Conservation (phyloP, 805 yeast genomes). For the Saccharomycopsis capsularis region DNA sequence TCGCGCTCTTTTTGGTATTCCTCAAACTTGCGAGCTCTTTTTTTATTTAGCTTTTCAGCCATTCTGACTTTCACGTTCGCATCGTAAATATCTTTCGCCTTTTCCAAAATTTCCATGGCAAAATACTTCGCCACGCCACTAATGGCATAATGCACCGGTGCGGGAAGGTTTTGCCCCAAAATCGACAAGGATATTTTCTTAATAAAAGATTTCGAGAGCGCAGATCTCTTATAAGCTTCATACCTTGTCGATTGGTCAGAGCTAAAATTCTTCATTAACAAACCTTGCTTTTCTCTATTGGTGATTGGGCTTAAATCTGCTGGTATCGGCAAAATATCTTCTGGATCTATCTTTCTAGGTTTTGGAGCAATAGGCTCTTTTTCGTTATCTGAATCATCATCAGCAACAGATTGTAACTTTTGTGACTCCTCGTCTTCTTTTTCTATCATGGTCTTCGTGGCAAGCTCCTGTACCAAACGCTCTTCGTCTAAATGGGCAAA, state of each 20-base stretch:
- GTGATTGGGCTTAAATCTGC: constrained; percentile 12
- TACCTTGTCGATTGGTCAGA: constrained; percentile 16
- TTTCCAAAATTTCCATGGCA: constrained; percentile 20
- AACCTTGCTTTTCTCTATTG: constrained; percentile 17
- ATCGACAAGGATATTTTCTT: constrained; percentile 18
- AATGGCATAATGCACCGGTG: constrained; percentile 13
- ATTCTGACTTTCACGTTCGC: constrained; percentile 10
- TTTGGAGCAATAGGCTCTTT: not conserved
- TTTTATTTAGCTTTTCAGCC: constrained; percentile 7
- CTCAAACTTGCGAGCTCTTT: constrained; percentile 11
- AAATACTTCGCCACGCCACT: constrained; percentile 21
- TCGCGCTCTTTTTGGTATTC: not conserved
- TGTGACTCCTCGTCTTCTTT: constrained; percentile 16
- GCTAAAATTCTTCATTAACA: constrained; percentile 17
- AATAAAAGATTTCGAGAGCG: constrained; percentile 12
- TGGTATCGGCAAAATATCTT: constrained; percentile 9
- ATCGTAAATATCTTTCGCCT: constrained; percentile 21
- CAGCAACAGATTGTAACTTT: constrained; percentile 2
- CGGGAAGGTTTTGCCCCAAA: constrained; percentile 17
- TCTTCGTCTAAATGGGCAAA: constrained; percentile 9
- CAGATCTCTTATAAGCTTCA: constrained; percentile 19
- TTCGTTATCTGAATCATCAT: constrained; percentile 1
- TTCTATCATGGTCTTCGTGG: constrained; percentile 13
- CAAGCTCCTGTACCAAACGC: constrained; percentile 4
- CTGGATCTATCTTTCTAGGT: constrained; percentile 1